phyloP scores from a whole-genome alignment of 768 basidiomycete genomes.

The Botryobasidium botryosum region DNA sequence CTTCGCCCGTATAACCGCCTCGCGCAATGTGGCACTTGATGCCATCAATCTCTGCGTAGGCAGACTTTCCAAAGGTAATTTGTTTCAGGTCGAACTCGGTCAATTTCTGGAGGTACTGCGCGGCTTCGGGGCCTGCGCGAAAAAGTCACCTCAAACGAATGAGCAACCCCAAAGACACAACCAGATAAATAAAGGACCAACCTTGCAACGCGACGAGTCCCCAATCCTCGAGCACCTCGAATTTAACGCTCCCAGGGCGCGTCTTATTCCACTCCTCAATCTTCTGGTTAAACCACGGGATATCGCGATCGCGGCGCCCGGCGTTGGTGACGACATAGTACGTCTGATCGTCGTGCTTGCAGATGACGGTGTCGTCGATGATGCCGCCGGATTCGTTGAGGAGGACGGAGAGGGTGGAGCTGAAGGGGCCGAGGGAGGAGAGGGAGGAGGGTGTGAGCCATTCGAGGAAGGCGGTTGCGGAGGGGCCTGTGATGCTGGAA shows the following conservation, averaged over 20 bases:
- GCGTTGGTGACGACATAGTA: slow-evolving; percentile 98
- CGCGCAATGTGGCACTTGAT: slow-evolving; percentile 77
- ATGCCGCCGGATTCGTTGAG: slow-evolving; percentile 85
- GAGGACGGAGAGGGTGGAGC: slow-evolving; percentile 75
- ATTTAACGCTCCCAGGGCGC: slow-evolving; percentile 39
- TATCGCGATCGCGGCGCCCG: slow-evolving; percentile 64
- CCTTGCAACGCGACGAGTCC: slow-evolving; percentile 88
- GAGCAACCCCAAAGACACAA: neutral
- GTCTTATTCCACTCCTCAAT: slow-evolving; percentile 62
- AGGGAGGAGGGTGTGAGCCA: slow-evolving; percentile 81
- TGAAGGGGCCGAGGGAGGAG: slow-evolving; percentile 42
- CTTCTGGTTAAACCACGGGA: slow-evolving; percentile 54
- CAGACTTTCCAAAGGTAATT: slow-evolving; percentile 73
- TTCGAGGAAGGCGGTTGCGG: slow-evolving; percentile 66
- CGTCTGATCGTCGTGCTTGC: slow-evolving; percentile 58
- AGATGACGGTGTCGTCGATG: slow-evolving; percentile 89
- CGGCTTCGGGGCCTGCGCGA: slow-evolving; percentile 57
- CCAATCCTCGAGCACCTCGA: slow-evolving; percentile 68
- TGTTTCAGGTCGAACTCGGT: slow-evolving; percentile 56
- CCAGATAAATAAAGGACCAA: slow-evolving; percentile 13
- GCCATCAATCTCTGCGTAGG: slow-evolving; percentile 61
- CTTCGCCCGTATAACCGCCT: slow-evolving; percentile 96
- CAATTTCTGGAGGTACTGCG: slow-evolving; percentile 56
- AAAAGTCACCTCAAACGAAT: neutral
- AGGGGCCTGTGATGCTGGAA: slow-evolving; percentile 61